Evolutionary conservation across 2,329 filamentous ascomycete genomes (phyloP), one percentile per base, ranked within the genome.

Genomic region (Colletotrichum acutatum): DNA sequence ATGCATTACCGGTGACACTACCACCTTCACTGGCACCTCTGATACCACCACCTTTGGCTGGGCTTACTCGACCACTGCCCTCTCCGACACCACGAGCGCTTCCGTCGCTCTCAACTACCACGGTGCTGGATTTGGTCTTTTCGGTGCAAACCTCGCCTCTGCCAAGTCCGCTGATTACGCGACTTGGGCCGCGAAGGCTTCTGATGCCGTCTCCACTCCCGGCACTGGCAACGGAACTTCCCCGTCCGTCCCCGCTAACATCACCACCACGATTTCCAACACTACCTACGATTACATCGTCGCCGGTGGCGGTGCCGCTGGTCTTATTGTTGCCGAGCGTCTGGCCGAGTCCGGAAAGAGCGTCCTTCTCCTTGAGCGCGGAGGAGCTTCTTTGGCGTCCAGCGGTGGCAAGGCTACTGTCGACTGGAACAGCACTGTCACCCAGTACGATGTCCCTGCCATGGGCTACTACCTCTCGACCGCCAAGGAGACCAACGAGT

Each of bases 1-100:
- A 58, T 85, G 84, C 75, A 77, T 83, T 64, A 79, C 76, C 11
- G 74, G 75, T 5, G 80, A 81, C 67, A 75, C 78, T 0, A 75
- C 76, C 34, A 76, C 78, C 56, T 78, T 80, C 46, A 63, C 62
- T 4, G 59, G 66, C 34, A 73, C 67, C 1, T 46, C 71, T 16
- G 71, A 69, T 30, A 64, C 62, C n/a, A 56, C 66, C 5, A 71
- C 66, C 34, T 71, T 75, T 42, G 73, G 73, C 42, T 75, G 71
- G 71, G 73, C 73, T 19, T 66, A 71, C 71, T 74, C 71, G 37
- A 74, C 59, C 46, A 65, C 70, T 1, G 74, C 75, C 7, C 74
- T 77, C 28, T 66, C 72, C 8, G 67, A 76, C 60, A 67, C 75
- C 11, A 58, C 71, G 46, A 75, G 74, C 32, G 46, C 76, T 12